Evolutionary conservation across 805 yeast species (phyloP).

Genomic region (Pichia thaimueangensis): DNA sequence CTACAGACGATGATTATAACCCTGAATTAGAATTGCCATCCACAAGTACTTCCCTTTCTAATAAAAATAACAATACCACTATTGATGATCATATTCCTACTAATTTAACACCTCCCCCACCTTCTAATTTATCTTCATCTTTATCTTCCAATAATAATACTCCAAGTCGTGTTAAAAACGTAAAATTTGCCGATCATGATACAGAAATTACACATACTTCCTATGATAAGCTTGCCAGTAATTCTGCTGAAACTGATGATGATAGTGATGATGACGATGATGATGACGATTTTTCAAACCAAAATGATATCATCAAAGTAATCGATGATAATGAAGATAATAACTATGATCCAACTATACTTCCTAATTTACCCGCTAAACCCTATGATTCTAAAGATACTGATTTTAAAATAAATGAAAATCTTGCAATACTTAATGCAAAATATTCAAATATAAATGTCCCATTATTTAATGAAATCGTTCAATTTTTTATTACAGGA

Average conservation of each 20-base stretch:
- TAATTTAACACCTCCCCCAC: constrained; percentile 7
- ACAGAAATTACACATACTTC: background rate
- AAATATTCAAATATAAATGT: constrained; percentile 29
- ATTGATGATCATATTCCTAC: constrained; percentile 4
- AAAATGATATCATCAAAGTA: background rate
- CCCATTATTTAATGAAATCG: constrained; percentile 28
- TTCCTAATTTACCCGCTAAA: background rate
- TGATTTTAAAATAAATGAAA: background rate
- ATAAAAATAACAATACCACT: constrained; percentile 3
- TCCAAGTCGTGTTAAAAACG: constrained; percentile 4
- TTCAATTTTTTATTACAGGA: constrained; percentile 26
- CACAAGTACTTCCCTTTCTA: constrained; percentile 8
- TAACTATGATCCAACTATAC: background rate
- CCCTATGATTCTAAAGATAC: background rate
- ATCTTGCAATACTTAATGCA: background rate
- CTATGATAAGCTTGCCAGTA: background rate
- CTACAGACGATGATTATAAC: constrained; percentile 14
- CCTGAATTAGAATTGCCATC: constrained; percentile 15
- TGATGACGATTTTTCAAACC: background rate
- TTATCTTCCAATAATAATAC: constrained; percentile 2
- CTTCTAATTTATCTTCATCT: constrained; percentile 12
- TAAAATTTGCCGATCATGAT: constrained; percentile 9
- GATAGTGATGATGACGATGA: background rate
- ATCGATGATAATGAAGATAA: constrained; percentile 3
- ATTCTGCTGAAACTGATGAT: background rate